Conservation (phyloP, 2,329 filamentous ascomycete species). For the Sclerotinia trifoliorum region DNA sequence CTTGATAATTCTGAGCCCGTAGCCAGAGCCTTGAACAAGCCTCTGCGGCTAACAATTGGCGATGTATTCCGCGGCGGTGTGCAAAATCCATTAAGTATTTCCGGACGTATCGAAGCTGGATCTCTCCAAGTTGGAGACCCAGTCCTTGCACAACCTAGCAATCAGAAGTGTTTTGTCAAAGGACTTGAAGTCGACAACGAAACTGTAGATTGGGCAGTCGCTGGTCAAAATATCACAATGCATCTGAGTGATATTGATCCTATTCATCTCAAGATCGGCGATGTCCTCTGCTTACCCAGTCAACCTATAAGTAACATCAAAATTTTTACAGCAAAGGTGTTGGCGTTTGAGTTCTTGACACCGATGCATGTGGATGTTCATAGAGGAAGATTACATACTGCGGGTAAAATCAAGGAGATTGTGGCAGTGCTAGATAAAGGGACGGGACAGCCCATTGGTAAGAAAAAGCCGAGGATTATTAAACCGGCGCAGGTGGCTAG, state of each 20-base stretch:
- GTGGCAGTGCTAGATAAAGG: conserved; percentile 75
- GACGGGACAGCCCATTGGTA: conserved; percentile 65
- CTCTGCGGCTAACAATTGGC: conserved; percentile 80
- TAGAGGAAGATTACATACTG: conserved; percentile 75
- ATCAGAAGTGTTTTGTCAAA: conserved; percentile 78
- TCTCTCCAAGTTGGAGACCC: conserved; percentile 81
- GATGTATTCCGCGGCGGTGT: conserved; percentile 82
- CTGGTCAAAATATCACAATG: conserved; percentile 84
- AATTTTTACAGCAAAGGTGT: conserved; percentile 75
- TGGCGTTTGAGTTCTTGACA: conserved; percentile 86
- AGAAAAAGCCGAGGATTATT: conserved; percentile 83
- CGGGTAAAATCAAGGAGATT: conserved; percentile 71
- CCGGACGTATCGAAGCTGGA: conserved; percentile 82
- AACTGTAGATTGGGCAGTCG: conserved; percentile 81
- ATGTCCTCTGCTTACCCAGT: conserved; percentile 75
- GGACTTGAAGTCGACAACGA: conserved; percentile 74
- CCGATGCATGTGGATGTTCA: conserved; percentile 90
- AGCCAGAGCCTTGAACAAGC: conserved; percentile 68
- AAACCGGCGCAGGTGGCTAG: conserved; percentile 76
- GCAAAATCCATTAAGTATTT: conserved; percentile 79
- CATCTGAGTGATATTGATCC: conserved; percentile 83
- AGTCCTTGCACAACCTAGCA: conserved; percentile 75
- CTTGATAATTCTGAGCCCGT: conserved; percentile 79
- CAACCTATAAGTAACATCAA: conserved; percentile 69
- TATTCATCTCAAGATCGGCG: conserved; percentile 76